Conservation (phyloP, 2,329 filamentous ascomycete genomes). For the Phoma herbarum region DNA sequence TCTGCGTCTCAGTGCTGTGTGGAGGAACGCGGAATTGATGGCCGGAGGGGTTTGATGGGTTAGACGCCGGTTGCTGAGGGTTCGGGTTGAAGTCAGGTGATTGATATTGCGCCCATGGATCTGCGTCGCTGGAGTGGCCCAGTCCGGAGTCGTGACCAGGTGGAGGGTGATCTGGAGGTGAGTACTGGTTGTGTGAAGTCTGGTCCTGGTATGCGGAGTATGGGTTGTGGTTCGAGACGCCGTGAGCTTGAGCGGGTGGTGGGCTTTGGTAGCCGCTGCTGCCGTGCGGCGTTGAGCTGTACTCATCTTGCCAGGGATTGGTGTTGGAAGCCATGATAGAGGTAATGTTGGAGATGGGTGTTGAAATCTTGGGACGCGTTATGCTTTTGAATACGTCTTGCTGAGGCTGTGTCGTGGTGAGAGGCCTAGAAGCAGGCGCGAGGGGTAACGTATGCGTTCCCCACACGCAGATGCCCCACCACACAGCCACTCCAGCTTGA, state of each 20-base stretch:
- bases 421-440: slow-evolving; percentile 23
- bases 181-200: slow-evolving; percentile 14
- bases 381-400: slow-evolving; percentile 20
- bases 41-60: slow-evolving; percentile 11
- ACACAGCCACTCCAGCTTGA: background rate
- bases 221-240: slow-evolving; percentile 29
- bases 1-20: slow-evolving; percentile 17
- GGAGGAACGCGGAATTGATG: slow-evolving; percentile 21
- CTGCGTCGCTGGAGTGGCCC: slow-evolving; percentile 10
- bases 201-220: slow-evolving; percentile 36
- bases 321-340: slow-evolving; percentile 30
- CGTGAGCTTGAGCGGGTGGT: slow-evolving; percentile 18
- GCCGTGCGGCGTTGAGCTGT: slow-evolving; percentile 14
- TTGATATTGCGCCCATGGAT: slow-evolving; percentile 21
- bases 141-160: slow-evolving; percentile 11
- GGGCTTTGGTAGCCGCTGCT: slow-evolving; percentile 27
- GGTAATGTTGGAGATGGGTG: background rate
- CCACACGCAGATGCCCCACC: slow-evolving; percentile 24
- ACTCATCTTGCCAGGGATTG: slow-evolving; percentile 38
- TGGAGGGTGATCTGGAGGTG: slow-evolving; percentile 16
- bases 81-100: slow-evolving; percentile 21
- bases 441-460: slow-evolving; percentile 27
- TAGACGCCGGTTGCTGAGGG: slow-evolving; percentile 12
- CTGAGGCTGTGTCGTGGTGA: slow-evolving; percentile 25
- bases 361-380: slow-evolving; percentile 1